A percentile compares a stretch with the other conserved stretches of the same genome.
Evolutionary conservation across 305 asterid genomes (phyloP).

Genomic region (Lippia alba): DNA sequence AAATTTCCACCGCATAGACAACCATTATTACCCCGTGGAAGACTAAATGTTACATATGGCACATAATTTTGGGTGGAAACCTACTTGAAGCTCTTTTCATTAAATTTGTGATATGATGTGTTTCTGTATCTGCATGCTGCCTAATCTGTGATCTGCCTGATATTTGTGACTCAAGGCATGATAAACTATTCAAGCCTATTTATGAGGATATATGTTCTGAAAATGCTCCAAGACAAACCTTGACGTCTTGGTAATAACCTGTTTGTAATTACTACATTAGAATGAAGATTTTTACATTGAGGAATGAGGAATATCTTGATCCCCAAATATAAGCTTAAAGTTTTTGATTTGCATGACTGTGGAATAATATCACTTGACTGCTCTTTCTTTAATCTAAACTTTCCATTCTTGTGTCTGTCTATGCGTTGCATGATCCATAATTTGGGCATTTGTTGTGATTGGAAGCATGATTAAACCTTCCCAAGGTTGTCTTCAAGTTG

Average conservation of each 20-base stretch:
- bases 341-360: background rate
- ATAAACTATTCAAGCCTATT: background rate
- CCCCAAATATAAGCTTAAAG: background rate
- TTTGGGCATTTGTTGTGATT: background rate
- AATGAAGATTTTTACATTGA: slow-evolving; percentile 7
- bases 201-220: background rate
- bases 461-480: background rate
- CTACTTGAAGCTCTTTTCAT: background rate
- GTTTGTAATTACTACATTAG: background rate
- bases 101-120: background rate
- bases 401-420: background rate
- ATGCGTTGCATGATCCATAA: slow-evolving; percentile 8
- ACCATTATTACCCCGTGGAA: slow-evolving; percentile 6
- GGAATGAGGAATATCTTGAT: background rate
- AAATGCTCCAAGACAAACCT: background rate
- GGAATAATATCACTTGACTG: background rate
- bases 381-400: background rate
- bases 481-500: background rate
- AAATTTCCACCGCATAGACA: background rate
- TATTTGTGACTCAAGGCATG: background rate
- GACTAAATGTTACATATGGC: background rate
- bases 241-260: background rate
- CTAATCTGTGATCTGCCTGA: background rate
- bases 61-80: background rate
- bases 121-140: slow-evolving; percentile 3